Conservation (phyloP, 2,329 filamentous ascomycete species). For the Dichotomopilus funicola region DNA sequence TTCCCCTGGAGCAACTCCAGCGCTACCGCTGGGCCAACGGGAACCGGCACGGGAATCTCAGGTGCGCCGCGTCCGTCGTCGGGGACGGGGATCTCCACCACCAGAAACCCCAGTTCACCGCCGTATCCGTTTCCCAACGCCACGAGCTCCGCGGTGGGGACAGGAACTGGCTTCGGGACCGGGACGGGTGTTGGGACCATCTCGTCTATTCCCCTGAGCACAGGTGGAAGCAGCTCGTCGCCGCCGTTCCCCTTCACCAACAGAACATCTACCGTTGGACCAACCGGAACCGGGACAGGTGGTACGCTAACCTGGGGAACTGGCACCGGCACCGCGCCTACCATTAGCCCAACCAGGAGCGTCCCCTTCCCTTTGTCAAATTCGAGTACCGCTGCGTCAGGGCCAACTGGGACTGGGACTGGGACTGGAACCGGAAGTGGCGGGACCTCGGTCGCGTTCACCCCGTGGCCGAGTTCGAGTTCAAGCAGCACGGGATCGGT, state of each 20-base stretch:
- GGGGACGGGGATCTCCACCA: background rate
- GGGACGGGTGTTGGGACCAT: background rate
- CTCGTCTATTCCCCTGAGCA: background rate
- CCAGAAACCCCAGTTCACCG: background rate
- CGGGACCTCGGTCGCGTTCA: background rate
- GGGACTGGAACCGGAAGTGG: background rate
- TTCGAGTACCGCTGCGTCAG: background rate
- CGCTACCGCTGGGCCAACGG: slow-evolving; percentile 2
- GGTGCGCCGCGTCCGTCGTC: background rate
- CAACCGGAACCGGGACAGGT: background rate
- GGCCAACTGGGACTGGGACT: slow-evolving; percentile 6
- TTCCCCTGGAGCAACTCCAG: slow-evolving; percentile 11
- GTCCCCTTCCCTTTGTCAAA: slow-evolving; percentile 13
- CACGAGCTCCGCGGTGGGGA: background rate
- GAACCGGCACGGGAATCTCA: background rate
- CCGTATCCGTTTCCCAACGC: slow-evolving; percentile 10
- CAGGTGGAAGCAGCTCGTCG: background rate
- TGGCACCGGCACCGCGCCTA: background rate
- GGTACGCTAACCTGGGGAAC: background rate
- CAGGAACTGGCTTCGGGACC: background rate
- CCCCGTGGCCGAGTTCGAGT: background rate
- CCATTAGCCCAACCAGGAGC: slow-evolving; percentile 3
- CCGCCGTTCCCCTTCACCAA: slow-evolving; percentile 5
- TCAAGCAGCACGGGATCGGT: slow-evolving; percentile 8
- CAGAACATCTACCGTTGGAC: background rate